A percentile compares a stretch with the other conserved stretches of the same genome.
Evolutionary conservation across 352 stramenopile genomes (phyloP).

Genomic region (Pythium folliculosum): DNA sequence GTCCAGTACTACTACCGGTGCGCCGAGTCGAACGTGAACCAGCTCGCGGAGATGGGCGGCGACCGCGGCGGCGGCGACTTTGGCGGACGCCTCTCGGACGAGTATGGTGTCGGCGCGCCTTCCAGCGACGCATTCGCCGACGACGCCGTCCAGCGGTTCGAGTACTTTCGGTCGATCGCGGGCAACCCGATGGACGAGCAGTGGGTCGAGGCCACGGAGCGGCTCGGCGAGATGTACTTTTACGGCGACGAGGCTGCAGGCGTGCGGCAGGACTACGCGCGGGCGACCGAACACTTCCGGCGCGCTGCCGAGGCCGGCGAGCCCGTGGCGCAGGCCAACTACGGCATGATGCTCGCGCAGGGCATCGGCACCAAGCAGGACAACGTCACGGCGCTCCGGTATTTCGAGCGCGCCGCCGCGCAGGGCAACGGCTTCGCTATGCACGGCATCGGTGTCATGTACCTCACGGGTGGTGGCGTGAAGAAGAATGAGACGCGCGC

Average conservation of each 20-base stretch:
- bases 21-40: slow-evolving; percentile 57
- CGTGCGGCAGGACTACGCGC: slow-evolving; percentile 45
- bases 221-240: slow-evolving; percentile 72
- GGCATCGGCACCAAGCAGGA: slow-evolving; percentile 63
- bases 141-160: slow-evolving; percentile 51
- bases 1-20: slow-evolving; percentile 52
- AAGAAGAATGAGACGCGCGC: slow-evolving; percentile 59
- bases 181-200: slow-evolving; percentile 62
- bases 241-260: slow-evolving; percentile 67
- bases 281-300: slow-evolving; percentile 63
- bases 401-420: slow-evolving; percentile 54
- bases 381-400: slow-evolving; percentile 56
- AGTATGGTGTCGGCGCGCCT: slow-evolving; percentile 31
- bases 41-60: slow-evolving; percentile 50
- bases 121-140: slow-evolving; percentile 35
- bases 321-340: slow-evolving; percentile 64
- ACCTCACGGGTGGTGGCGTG: slow-evolving; percentile 57
- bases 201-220: slow-evolving; percentile 57
- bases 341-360: slow-evolving; percentile 69
- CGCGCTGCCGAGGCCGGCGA: slow-evolving; percentile 69
- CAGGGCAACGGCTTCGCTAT: slow-evolving; percentile 67
- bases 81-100: slow-evolving; percentile 49
- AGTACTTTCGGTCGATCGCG: slow-evolving; percentile 66
- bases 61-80: slow-evolving; percentile 39
- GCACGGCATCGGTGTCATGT: slow-evolving; percentile 65